phyloP scores from a whole-genome alignment of 805 yeast genomes.

The Grigorovia transvaalensis region DNA sequence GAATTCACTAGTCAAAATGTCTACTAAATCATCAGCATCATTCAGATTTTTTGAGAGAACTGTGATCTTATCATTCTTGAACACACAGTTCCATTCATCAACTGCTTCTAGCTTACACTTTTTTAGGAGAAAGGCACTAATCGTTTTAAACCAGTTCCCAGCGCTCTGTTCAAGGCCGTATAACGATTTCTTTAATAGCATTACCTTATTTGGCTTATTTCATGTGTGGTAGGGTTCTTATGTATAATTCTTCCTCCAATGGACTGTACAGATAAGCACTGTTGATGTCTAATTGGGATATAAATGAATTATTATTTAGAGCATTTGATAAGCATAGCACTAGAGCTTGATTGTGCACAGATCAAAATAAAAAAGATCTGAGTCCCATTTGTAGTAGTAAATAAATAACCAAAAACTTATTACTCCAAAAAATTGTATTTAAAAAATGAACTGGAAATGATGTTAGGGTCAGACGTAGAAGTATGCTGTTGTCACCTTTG shows the following conservation, averaged over 20 bases:
- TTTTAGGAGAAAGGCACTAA: background rate
- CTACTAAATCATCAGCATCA: too few species aligned
- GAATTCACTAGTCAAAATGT: too few species aligned
- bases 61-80: too few species aligned
- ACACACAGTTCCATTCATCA: background rate
- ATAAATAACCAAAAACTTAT: too few species aligned
- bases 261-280: background rate
- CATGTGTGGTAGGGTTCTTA: background rate
- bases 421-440: too few species aligned
- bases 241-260: background rate
- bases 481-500: slow-evolving; percentile 9
- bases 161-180: background rate
- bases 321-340: slow-evolving; percentile 6
- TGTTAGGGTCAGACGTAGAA: slow-evolving; percentile 5
- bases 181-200: too few species aligned
- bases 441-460: slow-evolving; percentile 3
- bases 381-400: too few species aligned
- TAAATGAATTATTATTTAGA: background rate
- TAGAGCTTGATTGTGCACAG: slow-evolving; percentile 9
- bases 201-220: background rate
- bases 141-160: background rate
- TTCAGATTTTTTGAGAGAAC: too few species aligned
- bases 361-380: too few species aligned
- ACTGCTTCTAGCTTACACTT: background rate
- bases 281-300: background rate